A percentile compares a stretch with the other conserved stretches of the same genome.
Conservation (phyloP, 257 asterid species). For the Prunella vulgaris region DNA sequence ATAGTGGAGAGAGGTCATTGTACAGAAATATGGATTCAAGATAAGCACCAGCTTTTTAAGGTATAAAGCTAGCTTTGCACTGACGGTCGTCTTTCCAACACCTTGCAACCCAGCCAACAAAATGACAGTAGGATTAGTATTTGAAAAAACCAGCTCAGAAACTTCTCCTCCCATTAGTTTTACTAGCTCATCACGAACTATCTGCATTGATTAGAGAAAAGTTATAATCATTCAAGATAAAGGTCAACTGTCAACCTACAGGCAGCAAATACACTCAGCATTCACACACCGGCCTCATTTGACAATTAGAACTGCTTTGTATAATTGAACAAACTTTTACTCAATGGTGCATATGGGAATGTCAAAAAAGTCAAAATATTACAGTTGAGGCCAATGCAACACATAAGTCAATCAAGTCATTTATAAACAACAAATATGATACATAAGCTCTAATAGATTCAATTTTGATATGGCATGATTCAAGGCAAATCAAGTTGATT, state of each 20-base stretch:
- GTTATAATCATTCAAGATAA: not conserved
- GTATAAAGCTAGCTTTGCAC: conserved; percentile 93
- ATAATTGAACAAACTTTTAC: not conserved
- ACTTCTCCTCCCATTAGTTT: conserved; percentile 96
- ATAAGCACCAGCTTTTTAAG: conserved; percentile 77
- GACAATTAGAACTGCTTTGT: not conserved
- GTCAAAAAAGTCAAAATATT: not conserved
- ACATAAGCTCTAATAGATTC: not conserved
- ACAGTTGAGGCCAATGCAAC: not conserved
- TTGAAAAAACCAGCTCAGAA: conserved; percentile 79
- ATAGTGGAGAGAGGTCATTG: not conserved
- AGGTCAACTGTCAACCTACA: not conserved
- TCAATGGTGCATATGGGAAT: not conserved
- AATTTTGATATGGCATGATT: not conserved
- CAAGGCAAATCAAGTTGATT: conserved; percentile 8
- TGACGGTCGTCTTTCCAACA: conserved; percentile 98
- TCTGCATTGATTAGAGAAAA: conserved; percentile 37
- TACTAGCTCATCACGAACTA: conserved; percentile 84
- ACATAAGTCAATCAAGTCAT: conserved; percentile 5
- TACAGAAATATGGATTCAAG: conserved; percentile 17
- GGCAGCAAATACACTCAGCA: conserved; percentile 16
- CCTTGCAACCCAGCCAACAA: conserved; percentile 97
- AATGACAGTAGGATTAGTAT: conserved; percentile 75
- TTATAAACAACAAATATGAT: not conserved
- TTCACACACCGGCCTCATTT: not conserved